Evolutionary conservation across 805 yeast species (phyloP).

Genomic region (Candida parachauliodes): DNA sequence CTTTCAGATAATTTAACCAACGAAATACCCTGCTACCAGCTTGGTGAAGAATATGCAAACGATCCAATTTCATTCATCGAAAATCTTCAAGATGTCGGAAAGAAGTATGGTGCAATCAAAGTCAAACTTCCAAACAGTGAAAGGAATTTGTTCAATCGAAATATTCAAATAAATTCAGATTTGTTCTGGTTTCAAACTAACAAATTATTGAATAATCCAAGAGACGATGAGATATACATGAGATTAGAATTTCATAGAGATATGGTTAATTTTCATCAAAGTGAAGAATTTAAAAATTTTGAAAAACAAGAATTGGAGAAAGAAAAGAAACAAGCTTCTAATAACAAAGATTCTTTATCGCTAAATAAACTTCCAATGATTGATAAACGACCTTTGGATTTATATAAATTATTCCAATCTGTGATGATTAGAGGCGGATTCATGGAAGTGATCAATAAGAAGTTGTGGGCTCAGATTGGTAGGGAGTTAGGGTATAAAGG

Average conservation of each 20-base stretch:
- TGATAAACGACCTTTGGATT: slow-evolving; percentile 63
- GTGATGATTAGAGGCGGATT: slow-evolving; percentile 69
- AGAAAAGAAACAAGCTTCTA: background rate
- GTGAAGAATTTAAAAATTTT: slow-evolving; percentile 8
- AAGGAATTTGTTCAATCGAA: slow-evolving; percentile 16
- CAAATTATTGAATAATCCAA: slow-evolving; percentile 44
- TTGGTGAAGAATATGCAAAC: slow-evolving; percentile 45
- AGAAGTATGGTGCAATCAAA: slow-evolving; percentile 70
- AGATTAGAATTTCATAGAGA: slow-evolving; percentile 47
- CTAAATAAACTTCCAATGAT: slow-evolving; percentile 56
- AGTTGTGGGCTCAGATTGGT: slow-evolving; percentile 81
- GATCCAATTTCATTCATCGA: slow-evolving; percentile 70
- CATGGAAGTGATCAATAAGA: slow-evolving; percentile 55
- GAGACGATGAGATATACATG: slow-evolving; percentile 38
- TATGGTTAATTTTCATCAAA: slow-evolving; percentile 40
- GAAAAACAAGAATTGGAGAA: slow-evolving; percentile 3
- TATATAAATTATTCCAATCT: slow-evolving; percentile 53
- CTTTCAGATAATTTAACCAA: slow-evolving; percentile 10
- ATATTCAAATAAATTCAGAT: slow-evolving; percentile 39
- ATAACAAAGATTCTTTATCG: slow-evolving; percentile 10
- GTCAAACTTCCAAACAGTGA: slow-evolving; percentile 52
- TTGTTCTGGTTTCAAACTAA: slow-evolving; percentile 50
- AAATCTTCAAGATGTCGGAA: slow-evolving; percentile 47
- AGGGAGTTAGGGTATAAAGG: slow-evolving; percentile 77
- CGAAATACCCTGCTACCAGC: slow-evolving; percentile 54